phyloP scores from a whole-genome alignment of 495 filamentous ascomycete genomes.

The Penicillium tannophilum region DNA sequence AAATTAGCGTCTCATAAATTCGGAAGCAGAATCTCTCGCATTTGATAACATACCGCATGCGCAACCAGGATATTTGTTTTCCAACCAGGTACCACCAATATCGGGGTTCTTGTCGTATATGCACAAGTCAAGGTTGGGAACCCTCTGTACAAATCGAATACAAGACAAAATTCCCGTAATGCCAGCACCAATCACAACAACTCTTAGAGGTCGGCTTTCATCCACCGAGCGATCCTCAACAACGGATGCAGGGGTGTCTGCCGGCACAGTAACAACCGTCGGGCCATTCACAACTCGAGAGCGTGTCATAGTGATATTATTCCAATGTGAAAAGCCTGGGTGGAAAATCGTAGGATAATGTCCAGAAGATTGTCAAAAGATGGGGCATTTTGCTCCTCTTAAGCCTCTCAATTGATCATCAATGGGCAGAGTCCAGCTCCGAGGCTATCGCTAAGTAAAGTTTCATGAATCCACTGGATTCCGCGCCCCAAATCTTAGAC shows the following conservation, averaged over 20 bases:
- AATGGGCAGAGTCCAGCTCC: not conserved
- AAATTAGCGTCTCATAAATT: not conserved
- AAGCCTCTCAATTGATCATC: not conserved
- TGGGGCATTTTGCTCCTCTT: not conserved
- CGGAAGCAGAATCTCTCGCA: not conserved
- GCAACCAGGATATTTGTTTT: slow-evolving; percentile 72
- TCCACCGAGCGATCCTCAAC: slow-evolving; percentile 58
- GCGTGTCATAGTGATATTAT: slow-evolving; percentile 21
- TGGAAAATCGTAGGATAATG: too few relatives aligned
- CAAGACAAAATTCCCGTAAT: slow-evolving; percentile 64
- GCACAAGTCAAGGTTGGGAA: slow-evolving; percentile 59
- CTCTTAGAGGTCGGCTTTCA: slow-evolving; percentile 54
- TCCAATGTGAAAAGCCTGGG: too few relatives aligned
- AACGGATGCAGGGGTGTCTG: slow-evolving; percentile 2
- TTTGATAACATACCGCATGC: slow-evolving; percentile 44
- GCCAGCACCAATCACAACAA: slow-evolving; percentile 68
- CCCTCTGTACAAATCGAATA: slow-evolving; percentile 59
- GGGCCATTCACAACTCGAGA: slow-evolving; percentile 5
- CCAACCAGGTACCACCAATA: slow-evolving; percentile 72
- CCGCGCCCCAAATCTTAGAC: not conserved
- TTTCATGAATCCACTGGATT: not conserved
- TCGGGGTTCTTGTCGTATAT: slow-evolving; percentile 82
- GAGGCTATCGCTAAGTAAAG: not conserved
- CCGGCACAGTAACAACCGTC: not conserved
- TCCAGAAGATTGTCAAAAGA: not conserved